These are phyloP conservation scores for Penicillium paradoxum DNA, from an alignment of 495 filamentous ascomycete species.

Conservation along the genomic window DNA sequence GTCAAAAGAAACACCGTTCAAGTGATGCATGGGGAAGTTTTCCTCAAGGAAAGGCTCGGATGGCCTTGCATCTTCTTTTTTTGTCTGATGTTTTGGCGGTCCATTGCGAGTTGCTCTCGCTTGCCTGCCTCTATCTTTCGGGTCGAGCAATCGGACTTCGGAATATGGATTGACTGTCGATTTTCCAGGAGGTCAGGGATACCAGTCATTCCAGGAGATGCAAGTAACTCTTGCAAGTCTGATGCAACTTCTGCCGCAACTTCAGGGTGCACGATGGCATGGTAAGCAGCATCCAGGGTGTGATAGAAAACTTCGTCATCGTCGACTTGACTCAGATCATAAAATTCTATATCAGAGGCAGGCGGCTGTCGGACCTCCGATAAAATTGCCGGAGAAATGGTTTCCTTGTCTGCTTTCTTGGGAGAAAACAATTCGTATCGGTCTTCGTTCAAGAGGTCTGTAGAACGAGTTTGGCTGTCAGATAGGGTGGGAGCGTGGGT, in stretches of 20 bases:
- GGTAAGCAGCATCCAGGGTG: conserved; percentile 15
- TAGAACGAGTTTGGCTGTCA: not conserved
- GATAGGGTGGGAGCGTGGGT: not conserved
- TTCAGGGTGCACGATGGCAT: conserved; percentile 3
- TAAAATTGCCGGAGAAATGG: not conserved
- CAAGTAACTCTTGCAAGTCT: not conserved
- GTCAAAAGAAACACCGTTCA: not conserved
- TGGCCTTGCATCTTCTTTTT: not conserved
- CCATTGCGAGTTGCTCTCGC: not conserved
- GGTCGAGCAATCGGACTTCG: not conserved
- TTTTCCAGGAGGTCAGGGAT: not conserved
- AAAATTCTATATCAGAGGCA: not conserved
- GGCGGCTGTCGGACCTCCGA: not conserved
- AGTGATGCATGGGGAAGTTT: not conserved
- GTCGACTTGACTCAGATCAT: not conserved
- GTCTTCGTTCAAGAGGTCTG: not conserved
- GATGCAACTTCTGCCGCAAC: not conserved
- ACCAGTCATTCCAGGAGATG: not conserved
- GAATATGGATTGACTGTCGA: not conserved
- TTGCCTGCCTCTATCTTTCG: not conserved
- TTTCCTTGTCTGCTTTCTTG: not conserved
- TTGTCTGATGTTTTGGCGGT: not conserved
- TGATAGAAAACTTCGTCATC: conserved; percentile 9
- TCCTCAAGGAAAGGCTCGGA: not conserved
- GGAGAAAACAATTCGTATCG: not conserved